A percentile compares a stretch with the other conserved stretches of the same genome.
These are phyloP conservation scores for Sarocladium kiliense DNA, from an alignment of 2,329 filamentous ascomycete species.

Conservation along the genomic window DNA sequence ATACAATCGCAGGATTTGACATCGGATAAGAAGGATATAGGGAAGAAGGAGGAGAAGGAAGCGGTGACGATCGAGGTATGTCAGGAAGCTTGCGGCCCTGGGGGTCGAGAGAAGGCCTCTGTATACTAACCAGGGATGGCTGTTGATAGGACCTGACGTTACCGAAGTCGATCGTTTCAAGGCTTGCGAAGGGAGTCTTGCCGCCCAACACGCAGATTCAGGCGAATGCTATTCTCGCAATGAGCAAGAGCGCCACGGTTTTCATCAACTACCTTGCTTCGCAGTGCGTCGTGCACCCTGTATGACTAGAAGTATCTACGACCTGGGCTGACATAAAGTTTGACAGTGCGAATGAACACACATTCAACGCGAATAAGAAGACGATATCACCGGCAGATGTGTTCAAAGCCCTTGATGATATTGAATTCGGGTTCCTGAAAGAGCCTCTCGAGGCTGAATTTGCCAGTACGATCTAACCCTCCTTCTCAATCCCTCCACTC, in stretches of 20 bases:
- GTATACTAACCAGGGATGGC: no score
- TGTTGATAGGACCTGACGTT: constrained; percentile 73
- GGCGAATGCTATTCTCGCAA: constrained; percentile 71
- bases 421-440: constrained; percentile 70
- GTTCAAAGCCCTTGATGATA: constrained; percentile 69
- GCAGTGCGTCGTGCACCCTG: no score
- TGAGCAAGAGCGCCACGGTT: constrained; percentile 77
- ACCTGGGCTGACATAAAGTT: no score
- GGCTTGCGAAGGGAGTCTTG: constrained; percentile 73
- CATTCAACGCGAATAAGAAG: constrained; percentile 63
- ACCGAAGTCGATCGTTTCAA: constrained; percentile 75
- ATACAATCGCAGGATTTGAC: constrained; percentile 19
- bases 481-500: not conserved
- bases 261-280: constrained; percentile 77
- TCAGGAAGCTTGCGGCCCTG: not conserved
- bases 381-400: constrained; percentile 74
- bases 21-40: constrained; percentile 27
- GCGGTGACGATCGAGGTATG: constrained; percentile 49
- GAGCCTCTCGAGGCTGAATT: constrained; percentile 69
- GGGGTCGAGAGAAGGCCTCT: not conserved
- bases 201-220: constrained; percentile 80
- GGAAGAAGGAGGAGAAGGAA: constrained; percentile 26
- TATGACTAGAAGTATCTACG: no score
- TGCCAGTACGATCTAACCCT: constrained; percentile 50
- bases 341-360: constrained; percentile 70